These are phyloP conservation scores for Linnemannia zychae DNA, from an alignment of 192 early-diverging fungal species.

Conservation along the genomic window DNA sequence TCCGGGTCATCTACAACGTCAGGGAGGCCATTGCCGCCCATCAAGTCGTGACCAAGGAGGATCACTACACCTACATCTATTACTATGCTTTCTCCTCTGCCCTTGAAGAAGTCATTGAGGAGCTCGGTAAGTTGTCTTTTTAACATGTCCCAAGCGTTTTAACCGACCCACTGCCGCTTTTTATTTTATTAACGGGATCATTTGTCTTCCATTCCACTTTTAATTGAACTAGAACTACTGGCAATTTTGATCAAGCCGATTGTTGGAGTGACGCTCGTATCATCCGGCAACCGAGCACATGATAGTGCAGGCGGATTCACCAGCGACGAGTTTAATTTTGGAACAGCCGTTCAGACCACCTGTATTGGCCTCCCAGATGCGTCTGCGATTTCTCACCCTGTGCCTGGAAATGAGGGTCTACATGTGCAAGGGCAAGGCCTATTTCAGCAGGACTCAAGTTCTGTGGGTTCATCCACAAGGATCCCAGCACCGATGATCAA, in stretches of 20 bases:
- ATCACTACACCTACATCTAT: slow-evolving; percentile 56
- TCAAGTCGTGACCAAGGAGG: slow-evolving; percentile 37
- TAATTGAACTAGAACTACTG: slow-evolving; percentile 21
- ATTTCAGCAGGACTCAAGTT: background rate
- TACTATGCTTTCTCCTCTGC: slow-evolving; percentile 54
- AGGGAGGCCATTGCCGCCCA: slow-evolving; percentile 44
- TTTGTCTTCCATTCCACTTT: background rate
- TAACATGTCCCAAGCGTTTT: no score
- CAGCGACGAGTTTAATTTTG: background rate
- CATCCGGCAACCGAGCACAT: background rate
- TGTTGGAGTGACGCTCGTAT: slow-evolving; percentile 40
- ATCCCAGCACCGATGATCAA: slow-evolving; percentile 20
- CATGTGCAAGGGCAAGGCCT: background rate
- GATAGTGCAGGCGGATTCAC: background rate
- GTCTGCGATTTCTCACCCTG: background rate
- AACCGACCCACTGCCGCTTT: no score
- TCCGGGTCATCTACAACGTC: slow-evolving; percentile 56
- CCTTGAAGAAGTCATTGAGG: slow-evolving; percentile 54
- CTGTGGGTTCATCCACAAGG: background rate
- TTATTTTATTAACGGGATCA: no score
- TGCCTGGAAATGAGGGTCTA: background rate
- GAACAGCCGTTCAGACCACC: slow-evolving; percentile 1
- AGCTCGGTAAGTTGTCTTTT: slow-evolving; percentile 32
- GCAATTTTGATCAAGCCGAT: slow-evolving; percentile 53
- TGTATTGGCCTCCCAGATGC: background rate